These are phyloP conservation scores for Cladosporium cucumerinum DNA, from an alignment of 2,329 filamentous ascomycete genomes.

Conservation along the genomic window DNA sequence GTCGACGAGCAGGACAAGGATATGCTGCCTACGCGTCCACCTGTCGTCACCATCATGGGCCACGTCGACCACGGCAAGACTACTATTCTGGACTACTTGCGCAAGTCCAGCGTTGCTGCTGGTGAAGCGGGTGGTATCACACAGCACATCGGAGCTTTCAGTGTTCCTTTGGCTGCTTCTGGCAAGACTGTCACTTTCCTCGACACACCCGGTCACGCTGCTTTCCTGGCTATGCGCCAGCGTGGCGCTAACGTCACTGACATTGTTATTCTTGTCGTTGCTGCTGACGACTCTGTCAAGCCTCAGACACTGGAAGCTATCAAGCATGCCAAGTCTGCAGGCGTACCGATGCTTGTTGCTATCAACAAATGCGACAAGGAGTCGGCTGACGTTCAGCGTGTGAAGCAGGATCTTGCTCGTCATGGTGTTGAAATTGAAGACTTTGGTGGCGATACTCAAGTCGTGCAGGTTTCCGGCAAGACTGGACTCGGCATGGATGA, in stretches of 20 bases:
- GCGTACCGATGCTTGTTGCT: constrained; percentile 93
- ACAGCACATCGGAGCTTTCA: constrained; percentile 97
- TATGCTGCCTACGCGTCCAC: constrained; percentile 69
- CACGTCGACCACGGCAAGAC: constrained; percentile 99
- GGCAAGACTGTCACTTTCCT: constrained; percentile 86
- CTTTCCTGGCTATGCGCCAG: constrained; percentile 93
- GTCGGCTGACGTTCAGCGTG: constrained; percentile 72
- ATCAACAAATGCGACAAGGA: constrained; percentile 97
- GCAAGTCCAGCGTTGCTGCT: constrained; percentile 87
- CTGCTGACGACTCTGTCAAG: constrained; percentile 95
- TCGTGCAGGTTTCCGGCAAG: constrained; percentile 86
- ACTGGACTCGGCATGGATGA: constrained; percentile 89
- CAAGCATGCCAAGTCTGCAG: constrained; percentile 82
- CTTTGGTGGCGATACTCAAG: constrained; percentile 89
- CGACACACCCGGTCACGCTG: constrained; percentile 93
- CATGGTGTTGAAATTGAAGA: constrained; percentile 91
- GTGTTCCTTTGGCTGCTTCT: constrained; percentile 68
- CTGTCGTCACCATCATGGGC: constrained; percentile 98
- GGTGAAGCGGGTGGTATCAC: constrained; percentile 96
- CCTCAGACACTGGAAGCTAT: constrained; percentile 95
- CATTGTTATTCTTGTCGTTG: constrained; percentile 92
- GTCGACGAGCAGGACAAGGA: constrained; percentile 61
- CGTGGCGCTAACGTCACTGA: constrained; percentile 94
- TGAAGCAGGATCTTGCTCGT: constrained; percentile 81
- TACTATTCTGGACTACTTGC: constrained; percentile 87